phyloP scores from a whole-genome alignment of 768 basidiomycete species.

The Mrakia blollopis region DNA sequence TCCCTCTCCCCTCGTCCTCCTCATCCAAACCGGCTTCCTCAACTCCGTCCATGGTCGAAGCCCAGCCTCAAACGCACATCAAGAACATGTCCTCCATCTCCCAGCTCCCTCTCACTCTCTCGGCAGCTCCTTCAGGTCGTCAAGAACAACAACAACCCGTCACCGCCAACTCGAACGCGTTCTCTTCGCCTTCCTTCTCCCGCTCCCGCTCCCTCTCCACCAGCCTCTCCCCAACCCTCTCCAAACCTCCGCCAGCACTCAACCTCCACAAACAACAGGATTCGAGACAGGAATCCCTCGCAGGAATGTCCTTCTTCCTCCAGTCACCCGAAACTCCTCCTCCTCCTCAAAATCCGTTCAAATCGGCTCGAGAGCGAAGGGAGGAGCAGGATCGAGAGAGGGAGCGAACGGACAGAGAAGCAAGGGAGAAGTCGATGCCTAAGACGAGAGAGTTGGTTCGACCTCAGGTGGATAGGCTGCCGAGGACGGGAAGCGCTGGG shows the following conservation, averaged over 20 bases:
- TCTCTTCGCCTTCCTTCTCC: neutral
- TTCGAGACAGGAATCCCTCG: neutral
- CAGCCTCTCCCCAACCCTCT: neutral
- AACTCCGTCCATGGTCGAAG: neutral
- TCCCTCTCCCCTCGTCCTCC: neutral
- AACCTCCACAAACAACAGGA: neutral
- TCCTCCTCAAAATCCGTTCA: neutral
- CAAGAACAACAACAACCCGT: neutral
- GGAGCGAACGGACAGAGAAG: neutral
- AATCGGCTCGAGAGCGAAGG: neutral
- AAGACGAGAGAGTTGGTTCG: neutral
- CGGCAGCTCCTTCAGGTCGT: neutral
- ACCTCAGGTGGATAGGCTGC: neutral
- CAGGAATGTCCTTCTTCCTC: constrained; percentile 9
- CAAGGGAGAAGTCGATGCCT: neutral
- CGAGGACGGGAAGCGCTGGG: neutral
- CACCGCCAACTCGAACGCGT: neutral
- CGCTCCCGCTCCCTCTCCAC: neutral
- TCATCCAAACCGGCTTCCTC: neutral
- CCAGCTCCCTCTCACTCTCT: neutral
- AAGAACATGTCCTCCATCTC: neutral
- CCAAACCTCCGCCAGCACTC: neutral
- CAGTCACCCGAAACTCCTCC: neutral
- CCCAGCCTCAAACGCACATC: neutral
- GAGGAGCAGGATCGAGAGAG: constrained; percentile 1